A percentile compares a stretch with the other conserved stretches of the same genome.
These are phyloP conservation scores for Mycena haematopus DNA, from an alignment of 768 basidiomycete species.

Conservation along the genomic window DNA sequence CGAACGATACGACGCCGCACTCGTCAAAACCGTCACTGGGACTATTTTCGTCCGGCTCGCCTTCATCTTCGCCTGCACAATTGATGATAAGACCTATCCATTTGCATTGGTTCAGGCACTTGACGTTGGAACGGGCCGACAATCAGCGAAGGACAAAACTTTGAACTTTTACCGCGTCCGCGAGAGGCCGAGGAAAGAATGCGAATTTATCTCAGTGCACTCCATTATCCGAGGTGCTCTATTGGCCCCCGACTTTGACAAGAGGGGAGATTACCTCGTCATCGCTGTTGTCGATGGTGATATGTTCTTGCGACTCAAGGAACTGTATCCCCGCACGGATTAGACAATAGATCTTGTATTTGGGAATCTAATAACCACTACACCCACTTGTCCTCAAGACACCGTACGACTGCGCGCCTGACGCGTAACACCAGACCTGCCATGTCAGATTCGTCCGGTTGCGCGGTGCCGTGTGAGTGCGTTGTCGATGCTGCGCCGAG, in stretches of 20 bases:
- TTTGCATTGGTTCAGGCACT: conserved; percentile 32
- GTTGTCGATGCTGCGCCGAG: too few species aligned
- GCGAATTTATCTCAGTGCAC: conserved; percentile 28
- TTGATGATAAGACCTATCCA: conserved; percentile 15
- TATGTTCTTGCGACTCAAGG: conserved; percentile 24
- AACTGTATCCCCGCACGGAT: too few species aligned
- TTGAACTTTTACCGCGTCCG: conserved; percentile 8
- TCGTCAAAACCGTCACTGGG: conserved; percentile 25
- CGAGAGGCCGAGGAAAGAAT: not conserved
- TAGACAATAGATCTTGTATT: too few species aligned
- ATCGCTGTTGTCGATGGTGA: conserved; percentile 32
- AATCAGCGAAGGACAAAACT: not conserved
- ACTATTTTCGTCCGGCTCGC: conserved; percentile 29
- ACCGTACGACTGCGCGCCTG: too few species aligned
- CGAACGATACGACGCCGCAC: conserved; percentile 25
- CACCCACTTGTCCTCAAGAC: too few species aligned
- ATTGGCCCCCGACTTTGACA: conserved; percentile 3
- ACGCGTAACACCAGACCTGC: too few species aligned
- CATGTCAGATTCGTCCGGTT: too few species aligned
- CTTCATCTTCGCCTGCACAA: conserved; percentile 29
- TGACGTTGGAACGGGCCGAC: conserved; percentile 20
- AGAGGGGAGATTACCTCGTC: conserved; percentile 27
- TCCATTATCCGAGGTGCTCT: conserved; percentile 33
- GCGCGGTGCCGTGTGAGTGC: too few species aligned
- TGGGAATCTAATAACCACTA: too few species aligned